These are phyloP conservation scores for Entomortierella lignicola DNA, from an alignment of 192 early-diverging fungal genomes.

Conservation along the genomic window DNA sequence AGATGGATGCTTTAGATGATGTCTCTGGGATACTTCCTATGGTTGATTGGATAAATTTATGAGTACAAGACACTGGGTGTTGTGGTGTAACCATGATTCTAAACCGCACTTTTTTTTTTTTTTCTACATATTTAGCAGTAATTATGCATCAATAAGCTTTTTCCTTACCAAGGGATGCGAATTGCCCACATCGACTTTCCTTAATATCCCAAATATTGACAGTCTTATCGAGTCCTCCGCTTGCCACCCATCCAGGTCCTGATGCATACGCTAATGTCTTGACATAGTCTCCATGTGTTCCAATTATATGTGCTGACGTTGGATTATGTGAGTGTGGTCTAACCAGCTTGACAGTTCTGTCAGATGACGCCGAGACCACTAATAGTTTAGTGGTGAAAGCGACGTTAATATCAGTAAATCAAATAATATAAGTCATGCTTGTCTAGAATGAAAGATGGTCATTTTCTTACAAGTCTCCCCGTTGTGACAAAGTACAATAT, in stretches of 20 bases:
- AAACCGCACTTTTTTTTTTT: not conserved
- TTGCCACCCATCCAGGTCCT: conserved; percentile 81
- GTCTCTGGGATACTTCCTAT: conserved; percentile 61
- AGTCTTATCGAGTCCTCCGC: conserved; percentile 90
- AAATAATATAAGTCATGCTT: too few species aligned
- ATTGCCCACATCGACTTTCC: conserved; percentile 62
- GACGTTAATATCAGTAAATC: too few species aligned
- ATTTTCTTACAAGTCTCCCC: conserved; percentile 66
- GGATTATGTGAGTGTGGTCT: conserved; percentile 67
- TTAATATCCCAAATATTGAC: conserved; percentile 93
- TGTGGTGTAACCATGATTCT: not conserved
- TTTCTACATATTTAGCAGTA: not conserved
- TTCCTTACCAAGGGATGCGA: conserved; percentile 54
- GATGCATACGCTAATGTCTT: conserved; percentile 87
- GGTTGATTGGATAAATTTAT: not conserved
- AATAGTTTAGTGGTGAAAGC: conserved; percentile 1
- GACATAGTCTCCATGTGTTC: conserved; percentile 93
- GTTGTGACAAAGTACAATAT: conserved; percentile 80
- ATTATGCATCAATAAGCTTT: not conserved
- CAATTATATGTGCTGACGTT: conserved; percentile 68
- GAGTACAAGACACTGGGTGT: not conserved
- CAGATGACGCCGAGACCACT: conserved; percentile 92
- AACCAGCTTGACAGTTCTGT: conserved; percentile 88
- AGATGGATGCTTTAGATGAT: conserved; percentile 79
- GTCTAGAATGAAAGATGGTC: too few species aligned